Percentiles rank a stretch among this genome's conserved stretches.
phyloP scores from a whole-genome alignment of 768 basidiomycete species.

The Podaxis sp. region DNA sequence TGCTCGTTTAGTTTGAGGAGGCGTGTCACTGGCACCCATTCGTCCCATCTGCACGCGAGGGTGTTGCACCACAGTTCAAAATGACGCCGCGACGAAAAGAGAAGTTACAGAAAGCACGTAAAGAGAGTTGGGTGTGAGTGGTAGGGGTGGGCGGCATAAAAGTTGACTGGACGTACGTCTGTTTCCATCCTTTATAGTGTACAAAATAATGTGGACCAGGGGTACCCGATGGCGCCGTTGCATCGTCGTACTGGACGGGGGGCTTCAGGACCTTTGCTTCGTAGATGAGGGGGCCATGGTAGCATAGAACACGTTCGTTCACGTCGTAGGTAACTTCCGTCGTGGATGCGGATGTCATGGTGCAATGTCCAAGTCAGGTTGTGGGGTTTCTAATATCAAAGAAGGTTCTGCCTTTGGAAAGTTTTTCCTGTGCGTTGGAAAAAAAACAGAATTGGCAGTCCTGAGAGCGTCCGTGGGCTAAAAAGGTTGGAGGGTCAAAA shows the following conservation, averaged over 20 bases:
- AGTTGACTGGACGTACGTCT: constrained; percentile 60
- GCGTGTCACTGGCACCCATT: constrained; percentile 86
- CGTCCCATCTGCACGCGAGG: constrained; percentile 77
- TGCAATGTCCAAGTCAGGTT: too few species aligned
- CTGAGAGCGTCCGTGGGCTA: neutral
- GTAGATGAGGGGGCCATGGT: constrained; percentile 94
- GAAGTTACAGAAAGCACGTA: neutral
- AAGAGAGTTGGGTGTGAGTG: neutral
- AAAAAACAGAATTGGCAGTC: neutral
- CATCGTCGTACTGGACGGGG: constrained; percentile 59
- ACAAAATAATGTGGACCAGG: constrained; percentile 88
- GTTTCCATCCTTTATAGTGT: constrained; percentile 99
- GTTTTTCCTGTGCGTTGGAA: neutral
- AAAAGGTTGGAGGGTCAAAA: neutral
- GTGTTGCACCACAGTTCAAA: neutral
- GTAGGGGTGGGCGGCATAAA: neutral
- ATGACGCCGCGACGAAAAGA: neutral
- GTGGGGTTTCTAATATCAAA: neutral
- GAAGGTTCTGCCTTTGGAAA: neutral
- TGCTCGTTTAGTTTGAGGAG: constrained; percentile 84
- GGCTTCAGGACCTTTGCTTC: constrained; percentile 87
- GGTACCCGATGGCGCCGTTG: constrained; percentile 54
- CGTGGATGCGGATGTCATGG: constrained; percentile 24
- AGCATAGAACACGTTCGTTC: constrained; percentile 88
- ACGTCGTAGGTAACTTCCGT: constrained; percentile 40